Evolutionary conservation across 2,329 filamentous ascomycete species (phyloP), one percentile per base, ranked within the genome.

Genomic region (Diaporthe sp.): DNA sequence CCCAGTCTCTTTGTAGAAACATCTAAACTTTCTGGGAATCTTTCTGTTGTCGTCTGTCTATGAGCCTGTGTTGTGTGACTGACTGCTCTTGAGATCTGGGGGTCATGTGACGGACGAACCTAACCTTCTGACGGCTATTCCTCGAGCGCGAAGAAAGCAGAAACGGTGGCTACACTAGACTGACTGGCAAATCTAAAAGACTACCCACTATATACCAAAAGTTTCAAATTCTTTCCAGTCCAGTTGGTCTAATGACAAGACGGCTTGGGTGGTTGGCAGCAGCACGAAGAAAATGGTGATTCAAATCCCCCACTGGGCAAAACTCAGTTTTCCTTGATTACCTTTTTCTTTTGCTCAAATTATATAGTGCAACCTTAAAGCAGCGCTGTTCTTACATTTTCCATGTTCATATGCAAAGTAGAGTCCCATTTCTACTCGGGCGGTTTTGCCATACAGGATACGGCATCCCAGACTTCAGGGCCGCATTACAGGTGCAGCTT

Each of bases 221-320:
- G 2, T 25, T n/a, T 17, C 12, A 8, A 4, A 13, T 37, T 59
- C 32, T 39, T 39, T n/a, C 32, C 12, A 32, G 55, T 59, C 55
- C 55, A 37, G 35, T 39, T 42, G 55, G 35, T 59, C 22, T 39
- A 39, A 59, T 25, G 56, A 22, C 15, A 39, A 25, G 56, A 39
- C 39, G 19, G n/a, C 55, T 59, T 59, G 35, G 35, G n/a, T 39
- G 56, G 56, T 15, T 27, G 56, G 30, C n/a, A 2, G n/a, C 35
- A 59, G 56, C 56, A 59, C 51, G 39, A n/a, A 59, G 56, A 15
- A 59, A 35, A 37, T 59, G 32, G 56, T 35, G 56, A 12, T 59
- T 59, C 35, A 25, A 17, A n/a, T 58, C 30, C 55, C 39, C 35
- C 13, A 39, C 35, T 59, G 56, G 56, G 7, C 56, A 27, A 17